phyloP scores from a whole-genome alignment of 805 yeast species.

The Starmerella riodocensis region DNA sequence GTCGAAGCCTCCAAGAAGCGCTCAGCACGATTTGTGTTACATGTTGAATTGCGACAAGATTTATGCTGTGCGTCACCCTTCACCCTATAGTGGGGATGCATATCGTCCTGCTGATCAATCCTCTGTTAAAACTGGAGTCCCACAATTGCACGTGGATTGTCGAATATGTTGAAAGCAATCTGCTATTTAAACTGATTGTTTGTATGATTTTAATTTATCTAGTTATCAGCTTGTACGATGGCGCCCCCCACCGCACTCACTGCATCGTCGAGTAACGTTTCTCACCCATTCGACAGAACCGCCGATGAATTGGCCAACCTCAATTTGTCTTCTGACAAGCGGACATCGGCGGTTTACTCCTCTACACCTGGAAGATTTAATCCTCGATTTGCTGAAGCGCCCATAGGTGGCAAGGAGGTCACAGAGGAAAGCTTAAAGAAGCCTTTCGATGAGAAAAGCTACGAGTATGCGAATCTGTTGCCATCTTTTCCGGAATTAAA shows the following conservation, averaged over 20 bases:
- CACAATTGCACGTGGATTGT: no score
- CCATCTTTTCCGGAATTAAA: slow-evolving; percentile 27
- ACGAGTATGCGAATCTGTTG: slow-evolving; percentile 23
- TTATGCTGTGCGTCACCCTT: no score
- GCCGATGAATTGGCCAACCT: slow-evolving; percentile 5
- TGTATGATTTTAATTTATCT: no score
- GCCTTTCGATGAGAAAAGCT: slow-evolving; percentile 11
- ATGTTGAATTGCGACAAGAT: no score
- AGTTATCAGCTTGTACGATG: slow-evolving; percentile 5
- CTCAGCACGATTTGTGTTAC: no score
- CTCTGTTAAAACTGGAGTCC: no score
- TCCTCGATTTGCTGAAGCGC: slow-evolving; percentile 8
- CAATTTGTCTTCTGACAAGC: background rate
- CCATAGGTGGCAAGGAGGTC: slow-evolving; percentile 6
- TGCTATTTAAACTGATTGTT: no score
- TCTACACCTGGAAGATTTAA: slow-evolving; percentile 5
- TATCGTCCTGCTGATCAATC: no score
- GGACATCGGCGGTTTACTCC: background rate
- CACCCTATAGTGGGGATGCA: no score
- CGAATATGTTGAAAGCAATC: no score
- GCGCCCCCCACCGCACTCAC: slow-evolving; percentile 11
- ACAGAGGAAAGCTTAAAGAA: background rate
- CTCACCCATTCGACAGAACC: slow-evolving; percentile 3
- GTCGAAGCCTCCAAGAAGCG: no score
- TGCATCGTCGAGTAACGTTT: background rate